Evolutionary conservation across 352 stramenopile genomes (phyloP).

Genomic region (Phytophthora citricola): DNA sequence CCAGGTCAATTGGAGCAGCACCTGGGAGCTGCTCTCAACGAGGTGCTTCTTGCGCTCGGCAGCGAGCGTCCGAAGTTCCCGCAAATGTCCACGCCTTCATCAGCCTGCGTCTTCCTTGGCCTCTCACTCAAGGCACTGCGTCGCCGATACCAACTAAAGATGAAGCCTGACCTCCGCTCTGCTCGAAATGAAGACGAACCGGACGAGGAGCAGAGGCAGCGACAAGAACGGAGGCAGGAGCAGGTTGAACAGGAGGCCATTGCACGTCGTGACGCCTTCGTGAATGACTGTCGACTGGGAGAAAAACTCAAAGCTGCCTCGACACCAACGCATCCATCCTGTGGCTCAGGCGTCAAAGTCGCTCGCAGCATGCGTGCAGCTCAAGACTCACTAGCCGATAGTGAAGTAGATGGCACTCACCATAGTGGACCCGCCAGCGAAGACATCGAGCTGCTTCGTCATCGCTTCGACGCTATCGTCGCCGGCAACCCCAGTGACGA

Average conservation of each 20-base stretch:
- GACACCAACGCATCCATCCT: slow-evolving; percentile 49
- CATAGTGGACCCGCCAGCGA: background rate
- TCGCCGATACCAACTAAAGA: slow-evolving; percentile 25
- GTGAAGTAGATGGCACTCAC: slow-evolving; percentile 2
- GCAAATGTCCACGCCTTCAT: slow-evolving; percentile 38
- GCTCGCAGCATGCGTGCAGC: slow-evolving; percentile 52
- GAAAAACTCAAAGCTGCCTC: slow-evolving; percentile 48
- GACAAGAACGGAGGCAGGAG: slow-evolving; percentile 25
- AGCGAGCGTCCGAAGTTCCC: slow-evolving; percentile 69
- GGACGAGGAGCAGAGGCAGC: slow-evolving; percentile 33
- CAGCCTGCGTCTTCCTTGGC: slow-evolving; percentile 65
- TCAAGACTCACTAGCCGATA: slow-evolving; percentile 13
- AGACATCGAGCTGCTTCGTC: slow-evolving; percentile 34
- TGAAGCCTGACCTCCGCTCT: slow-evolving; percentile 25
- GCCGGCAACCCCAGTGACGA: slow-evolving; percentile 15
- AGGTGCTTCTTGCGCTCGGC: slow-evolving; percentile 62
- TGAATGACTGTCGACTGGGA: slow-evolving; percentile 62
- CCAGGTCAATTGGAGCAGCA: slow-evolving; percentile 69
- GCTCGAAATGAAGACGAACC: slow-evolving; percentile 31
- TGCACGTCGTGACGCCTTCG: slow-evolving; percentile 43
- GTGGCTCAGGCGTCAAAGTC: slow-evolving; percentile 56
- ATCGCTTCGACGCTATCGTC: slow-evolving; percentile 54
- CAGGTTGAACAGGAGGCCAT: slow-evolving; percentile 31
- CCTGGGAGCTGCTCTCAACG: slow-evolving; percentile 63
- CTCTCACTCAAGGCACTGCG: slow-evolving; percentile 59